phyloP scores from a whole-genome alignment of 2,329 filamentous ascomycete species.

The Leptographium radiaticola region DNA sequence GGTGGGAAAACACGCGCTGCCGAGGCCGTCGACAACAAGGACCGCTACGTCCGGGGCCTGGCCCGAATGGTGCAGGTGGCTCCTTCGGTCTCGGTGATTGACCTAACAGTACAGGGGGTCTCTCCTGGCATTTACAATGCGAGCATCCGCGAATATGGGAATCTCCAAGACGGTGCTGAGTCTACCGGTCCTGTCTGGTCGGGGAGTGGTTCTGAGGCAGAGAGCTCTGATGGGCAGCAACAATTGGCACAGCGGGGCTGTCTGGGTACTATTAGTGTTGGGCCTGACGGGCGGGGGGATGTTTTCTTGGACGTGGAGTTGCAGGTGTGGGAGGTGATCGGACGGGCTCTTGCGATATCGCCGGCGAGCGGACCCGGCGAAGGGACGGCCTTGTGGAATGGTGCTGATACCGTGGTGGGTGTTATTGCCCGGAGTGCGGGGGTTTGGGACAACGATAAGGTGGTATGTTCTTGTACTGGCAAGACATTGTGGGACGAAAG shows the following conservation, averaged over 20 bases:
- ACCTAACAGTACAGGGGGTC: slow-evolving; percentile 76
- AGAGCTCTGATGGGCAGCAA: slow-evolving; percentile 25
- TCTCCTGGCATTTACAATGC: slow-evolving; percentile 70
- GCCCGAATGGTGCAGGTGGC: slow-evolving; percentile 89
- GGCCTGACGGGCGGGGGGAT: slow-evolving; percentile 60
- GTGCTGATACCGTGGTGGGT: slow-evolving; percentile 76
- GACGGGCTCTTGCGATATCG: slow-evolving; percentile 79
- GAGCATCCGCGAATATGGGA: slow-evolving; percentile 72
- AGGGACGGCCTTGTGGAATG: slow-evolving; percentile 53
- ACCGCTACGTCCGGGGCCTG: slow-evolving; percentile 62
- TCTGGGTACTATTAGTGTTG: slow-evolving; percentile 66
- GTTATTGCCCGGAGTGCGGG: slow-evolving; percentile 92
- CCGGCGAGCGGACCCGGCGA: slow-evolving; percentile 39
- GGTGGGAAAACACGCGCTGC: slow-evolving; percentile 19
- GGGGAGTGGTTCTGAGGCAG: slow-evolving; percentile 24
- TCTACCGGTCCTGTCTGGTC: slow-evolving; percentile 76
- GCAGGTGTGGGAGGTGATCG: slow-evolving; percentile 92
- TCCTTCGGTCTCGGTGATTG: slow-evolving; percentile 65
- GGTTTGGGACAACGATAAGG: slow-evolving; percentile 99
- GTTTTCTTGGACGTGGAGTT: slow-evolving; percentile 72
- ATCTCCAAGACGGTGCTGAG: slow-evolving; percentile 71
- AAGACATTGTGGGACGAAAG: slow-evolving; percentile 98
- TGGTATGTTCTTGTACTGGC: slow-evolving; percentile 91
- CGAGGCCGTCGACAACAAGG: slow-evolving; percentile 17
- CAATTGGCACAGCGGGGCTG: slow-evolving; percentile 39